phyloP scores from a whole-genome alignment of 106 monocot species.

The Posidonia australis region DNA sequence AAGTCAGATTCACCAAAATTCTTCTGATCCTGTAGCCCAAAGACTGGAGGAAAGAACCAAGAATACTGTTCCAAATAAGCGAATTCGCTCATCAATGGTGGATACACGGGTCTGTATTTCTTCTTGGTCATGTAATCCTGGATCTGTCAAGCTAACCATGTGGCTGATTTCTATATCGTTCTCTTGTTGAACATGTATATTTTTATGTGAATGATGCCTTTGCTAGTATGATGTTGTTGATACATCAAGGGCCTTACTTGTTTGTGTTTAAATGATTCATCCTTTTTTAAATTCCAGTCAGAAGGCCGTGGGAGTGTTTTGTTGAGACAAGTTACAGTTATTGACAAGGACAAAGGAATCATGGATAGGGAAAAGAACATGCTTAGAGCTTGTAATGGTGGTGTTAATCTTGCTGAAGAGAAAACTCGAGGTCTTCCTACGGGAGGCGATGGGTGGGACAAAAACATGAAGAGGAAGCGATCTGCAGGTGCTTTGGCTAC shows the following conservation, averaged over 20 bases:
- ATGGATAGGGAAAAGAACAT: slow-evolving; percentile 60
- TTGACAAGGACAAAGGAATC: slow-evolving; percentile 32
- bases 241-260: not conserved
- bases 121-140: not conserved
- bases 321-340: slow-evolving; percentile 34
- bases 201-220: not conserved
- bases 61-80: slow-evolving; percentile 54
- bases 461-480: slow-evolving; percentile 66
- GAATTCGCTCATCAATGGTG: slow-evolving; percentile 66
- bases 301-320: slow-evolving; percentile 48
- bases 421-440: slow-evolving; percentile 49
- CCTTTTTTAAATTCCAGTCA: slow-evolving; percentile 32
- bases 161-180: not conserved
- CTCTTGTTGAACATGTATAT: not conserved
- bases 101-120: slow-evolving; percentile 51
- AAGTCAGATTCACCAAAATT: slow-evolving; percentile 36
- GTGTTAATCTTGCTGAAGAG: slow-evolving; percentile 29
- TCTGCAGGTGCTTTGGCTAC: slow-evolving; percentile 50
- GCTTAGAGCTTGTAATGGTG: slow-evolving; percentile 36
- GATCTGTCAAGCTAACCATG: not conserved
- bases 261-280: not conserved
- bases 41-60: slow-evolving; percentile 63
- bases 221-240: not conserved
- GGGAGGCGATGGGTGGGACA: slow-evolving; percentile 72
- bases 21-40: slow-evolving; percentile 33